These are phyloP conservation scores for Saccharomyces cerevisiae DNA, from an alignment of 805 yeast species.

Conservation along the genomic window DNA sequence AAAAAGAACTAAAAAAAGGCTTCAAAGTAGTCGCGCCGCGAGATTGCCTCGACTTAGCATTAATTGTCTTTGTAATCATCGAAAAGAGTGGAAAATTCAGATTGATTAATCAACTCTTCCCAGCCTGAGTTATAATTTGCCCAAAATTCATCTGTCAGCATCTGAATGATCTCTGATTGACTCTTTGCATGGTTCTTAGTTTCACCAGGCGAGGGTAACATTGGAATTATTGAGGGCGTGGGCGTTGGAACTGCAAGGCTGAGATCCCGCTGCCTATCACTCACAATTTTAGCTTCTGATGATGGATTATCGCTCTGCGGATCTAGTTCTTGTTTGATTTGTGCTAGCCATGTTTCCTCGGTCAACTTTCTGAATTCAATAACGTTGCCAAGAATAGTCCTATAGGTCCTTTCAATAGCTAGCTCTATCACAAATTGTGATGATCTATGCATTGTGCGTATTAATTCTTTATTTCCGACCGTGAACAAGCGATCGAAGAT, in stretches of 20 bases:
- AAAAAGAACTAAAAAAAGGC: too few species aligned
- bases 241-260: not conserved
- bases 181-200: not conserved
- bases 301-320: not conserved
- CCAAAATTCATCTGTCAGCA: conserved; percentile 22
- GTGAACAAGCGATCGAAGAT: conserved; percentile 8
- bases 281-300: not conserved
- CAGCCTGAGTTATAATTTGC: conserved; percentile 16
- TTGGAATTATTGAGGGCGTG: not conserved
- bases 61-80: not conserved
- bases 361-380: conserved; percentile 14
- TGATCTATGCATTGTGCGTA: conserved; percentile 6
- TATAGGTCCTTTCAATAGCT: conserved; percentile 10
- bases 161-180: conserved; percentile 5
- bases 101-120: conserved; percentile 12
- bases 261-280: not conserved
- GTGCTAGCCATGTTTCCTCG: conserved; percentile 13
- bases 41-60: not conserved
- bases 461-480: conserved; percentile 1
- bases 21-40: not conserved
- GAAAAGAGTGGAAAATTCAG: not conserved
- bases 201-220: not conserved
- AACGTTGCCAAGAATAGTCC: conserved; percentile 16
- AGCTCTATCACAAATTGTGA: conserved; percentile 5
- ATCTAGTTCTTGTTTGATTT: not conserved